phyloP scores from a whole-genome alignment of 176 grass and related monocot species.

The Poa annua region DNA sequence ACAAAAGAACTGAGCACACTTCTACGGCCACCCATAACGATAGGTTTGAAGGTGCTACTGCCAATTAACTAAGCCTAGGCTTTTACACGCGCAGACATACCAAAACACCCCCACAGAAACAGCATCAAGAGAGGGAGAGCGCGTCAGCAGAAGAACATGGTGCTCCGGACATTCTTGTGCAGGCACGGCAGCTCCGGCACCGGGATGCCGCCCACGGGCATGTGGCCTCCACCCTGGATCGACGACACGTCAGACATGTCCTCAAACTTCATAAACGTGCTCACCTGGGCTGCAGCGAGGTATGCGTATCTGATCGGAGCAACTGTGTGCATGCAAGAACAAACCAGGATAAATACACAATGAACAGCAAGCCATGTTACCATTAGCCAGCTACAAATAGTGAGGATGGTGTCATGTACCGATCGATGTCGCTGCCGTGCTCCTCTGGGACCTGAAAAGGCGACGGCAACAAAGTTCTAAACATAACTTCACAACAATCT shows the following conservation, averaged over 20 bases:
- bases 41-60: background rate
- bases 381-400: background rate
- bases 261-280: slow-evolving; percentile 84
- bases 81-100: background rate
- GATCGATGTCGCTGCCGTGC: slow-evolving; percentile 82
- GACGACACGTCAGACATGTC: slow-evolving; percentile 78
- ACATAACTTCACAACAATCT: background rate
- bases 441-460: slow-evolving; percentile 83
- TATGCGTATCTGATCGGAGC: slow-evolving; percentile 83
- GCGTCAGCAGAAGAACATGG: slow-evolving; percentile 86
- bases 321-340: slow-evolving; percentile 51
- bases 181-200: slow-evolving; percentile 72
- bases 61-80: background rate
- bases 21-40: background rate
- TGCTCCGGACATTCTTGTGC: slow-evolving; percentile 78
- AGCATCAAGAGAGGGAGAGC: too few relatives aligned
- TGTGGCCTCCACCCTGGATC: slow-evolving; percentile 71
- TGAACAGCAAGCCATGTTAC: background rate
- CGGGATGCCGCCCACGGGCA: slow-evolving; percentile 36
- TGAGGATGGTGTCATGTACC: slow-evolving; percentile 38
- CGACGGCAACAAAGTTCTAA: slow-evolving; percentile 5
- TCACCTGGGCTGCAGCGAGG: slow-evolving; percentile 72
- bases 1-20: background rate
- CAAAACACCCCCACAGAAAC: too few relatives aligned
- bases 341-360: background rate